These are phyloP conservation scores for Rubus parviflorus DNA, from an alignment of 306 rosid genomes.

Conservation along the genomic window DNA sequence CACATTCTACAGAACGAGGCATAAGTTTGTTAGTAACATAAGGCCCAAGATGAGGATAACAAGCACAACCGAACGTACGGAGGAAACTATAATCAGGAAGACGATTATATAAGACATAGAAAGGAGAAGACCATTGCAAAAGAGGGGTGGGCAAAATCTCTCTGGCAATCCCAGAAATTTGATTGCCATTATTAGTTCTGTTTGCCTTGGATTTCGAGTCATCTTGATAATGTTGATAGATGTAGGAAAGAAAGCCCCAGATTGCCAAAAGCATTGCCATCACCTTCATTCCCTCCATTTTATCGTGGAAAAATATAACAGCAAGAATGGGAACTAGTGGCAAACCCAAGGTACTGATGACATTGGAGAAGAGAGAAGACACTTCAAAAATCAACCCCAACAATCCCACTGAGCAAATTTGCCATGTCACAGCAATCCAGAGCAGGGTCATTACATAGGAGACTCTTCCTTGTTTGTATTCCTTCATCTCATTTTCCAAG, in stretches of 20 bases:
- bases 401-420: slow-evolving; percentile 49
- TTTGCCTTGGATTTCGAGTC: slow-evolving; percentile 36
- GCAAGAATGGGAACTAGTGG: slow-evolving; percentile 54
- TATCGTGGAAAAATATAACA: slow-evolving; percentile 48
- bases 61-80: no score
- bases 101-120: no score
- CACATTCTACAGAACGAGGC: no score
- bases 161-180: slow-evolving; percentile 25
- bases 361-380: slow-evolving; percentile 60
- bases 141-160: no score
- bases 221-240: slow-evolving; percentile 57
- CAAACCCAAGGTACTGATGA: slow-evolving; percentile 45
- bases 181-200: slow-evolving; percentile 8
- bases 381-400: slow-evolving; percentile 59
- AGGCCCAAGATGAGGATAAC: no score
- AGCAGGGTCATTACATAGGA: slow-evolving; percentile 60
- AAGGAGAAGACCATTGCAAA: no score
- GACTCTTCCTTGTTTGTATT: slow-evolving; percentile 43
- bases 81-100: no score
- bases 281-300: slow-evolving; percentile 50
- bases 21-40: no score
- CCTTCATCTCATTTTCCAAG: slow-evolving; percentile 46
- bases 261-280: slow-evolving; percentile 53
- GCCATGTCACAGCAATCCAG: slow-evolving; percentile 67
- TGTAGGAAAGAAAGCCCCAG: slow-evolving; percentile 62